Conservation (phyloP, 1,284 basidiomycete genomes). For the Mycena citricolor region DNA sequence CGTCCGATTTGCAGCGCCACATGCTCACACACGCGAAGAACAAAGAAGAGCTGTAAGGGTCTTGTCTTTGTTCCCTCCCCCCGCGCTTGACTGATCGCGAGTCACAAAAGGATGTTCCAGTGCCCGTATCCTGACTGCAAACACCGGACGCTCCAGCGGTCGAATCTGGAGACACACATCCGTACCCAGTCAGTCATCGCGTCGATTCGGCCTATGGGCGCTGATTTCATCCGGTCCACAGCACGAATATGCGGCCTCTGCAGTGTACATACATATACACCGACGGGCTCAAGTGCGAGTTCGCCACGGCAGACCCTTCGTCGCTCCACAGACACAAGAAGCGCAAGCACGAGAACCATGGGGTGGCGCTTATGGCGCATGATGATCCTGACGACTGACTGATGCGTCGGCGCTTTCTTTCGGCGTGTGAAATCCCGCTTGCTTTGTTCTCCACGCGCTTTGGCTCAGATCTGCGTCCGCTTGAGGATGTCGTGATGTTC, state of each 20-base stretch:
- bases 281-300: constrained; percentile 17
- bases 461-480: no score
- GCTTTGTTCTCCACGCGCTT: no score
- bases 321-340: constrained; percentile 22
- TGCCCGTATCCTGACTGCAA: constrained; percentile 20
- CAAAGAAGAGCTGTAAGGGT: constrained; percentile 14
- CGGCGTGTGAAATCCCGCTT: no score
- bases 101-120: constrained; percentile 15
- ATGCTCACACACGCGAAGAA: constrained; percentile 21
- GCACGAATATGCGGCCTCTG: constrained; percentile 22
- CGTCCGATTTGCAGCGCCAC: constrained; percentile 20
- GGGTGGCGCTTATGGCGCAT: no score
- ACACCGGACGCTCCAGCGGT: constrained; percentile 21
- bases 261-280: constrained; percentile 15
- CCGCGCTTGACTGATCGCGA: neutral
- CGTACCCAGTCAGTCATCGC: constrained; percentile 20
- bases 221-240: neutral
- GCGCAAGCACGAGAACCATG: constrained; percentile 21
- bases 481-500: no score
- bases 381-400: no score
- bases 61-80: neutral
- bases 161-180: constrained; percentile 22
- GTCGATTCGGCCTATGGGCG: neutral
- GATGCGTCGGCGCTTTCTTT: no score
- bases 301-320: constrained; percentile 22